Evolutionary conservation across 2,329 filamentous ascomycete genomes (phyloP).

Genomic region (Orbilia ellipsospora): DNA sequence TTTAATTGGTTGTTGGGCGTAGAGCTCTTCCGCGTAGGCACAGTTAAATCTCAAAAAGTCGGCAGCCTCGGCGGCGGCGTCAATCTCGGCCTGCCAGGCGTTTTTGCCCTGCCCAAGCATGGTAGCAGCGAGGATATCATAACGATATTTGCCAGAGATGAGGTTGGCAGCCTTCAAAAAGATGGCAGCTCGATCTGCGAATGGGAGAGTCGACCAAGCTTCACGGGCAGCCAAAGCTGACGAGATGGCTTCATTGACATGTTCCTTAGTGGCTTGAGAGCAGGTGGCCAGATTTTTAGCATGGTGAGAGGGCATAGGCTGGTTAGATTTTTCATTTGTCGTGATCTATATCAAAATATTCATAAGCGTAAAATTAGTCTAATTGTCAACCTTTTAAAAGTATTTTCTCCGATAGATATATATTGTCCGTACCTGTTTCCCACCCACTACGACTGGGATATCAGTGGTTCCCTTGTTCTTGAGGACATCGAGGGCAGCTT

Average conservation of each 20-base stretch:
- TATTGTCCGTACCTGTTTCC: constrained; percentile 74
- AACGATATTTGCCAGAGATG: constrained; percentile 90
- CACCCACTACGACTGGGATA: constrained; percentile 84
- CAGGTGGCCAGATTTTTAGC: constrained; percentile 80
- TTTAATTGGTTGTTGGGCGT: constrained; percentile 85
- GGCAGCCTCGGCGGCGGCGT: constrained; percentile 88
- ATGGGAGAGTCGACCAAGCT: constrained; percentile 86
- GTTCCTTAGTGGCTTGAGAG: constrained; percentile 79
- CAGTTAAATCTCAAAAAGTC: constrained; percentile 97
- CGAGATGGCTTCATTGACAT: constrained; percentile 83
- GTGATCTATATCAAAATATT: constrained; percentile 68
- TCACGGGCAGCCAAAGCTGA: constrained; percentile 86
- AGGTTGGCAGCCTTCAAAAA: constrained; percentile 97
- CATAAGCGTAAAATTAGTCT: constrained; percentile 61
- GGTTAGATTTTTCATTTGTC: constrained; percentile 73
- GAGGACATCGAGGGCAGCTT: constrained; percentile 76
- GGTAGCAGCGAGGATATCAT: constrained; percentile 94
- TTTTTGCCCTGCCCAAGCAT: constrained; percentile 99
- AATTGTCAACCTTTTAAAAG: constrained; percentile 59
- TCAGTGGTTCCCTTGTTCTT: constrained; percentile 77
- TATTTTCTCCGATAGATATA: not conserved
- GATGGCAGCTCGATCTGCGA: constrained; percentile 88
- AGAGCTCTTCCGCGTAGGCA: constrained; percentile 90
- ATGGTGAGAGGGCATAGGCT: constrained; percentile 86
- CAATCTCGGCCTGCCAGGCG: constrained; percentile 98